These are phyloP conservation scores for Microglena sp. DNA, from an alignment of 139 green algal species.

Conservation along the genomic window DNA sequence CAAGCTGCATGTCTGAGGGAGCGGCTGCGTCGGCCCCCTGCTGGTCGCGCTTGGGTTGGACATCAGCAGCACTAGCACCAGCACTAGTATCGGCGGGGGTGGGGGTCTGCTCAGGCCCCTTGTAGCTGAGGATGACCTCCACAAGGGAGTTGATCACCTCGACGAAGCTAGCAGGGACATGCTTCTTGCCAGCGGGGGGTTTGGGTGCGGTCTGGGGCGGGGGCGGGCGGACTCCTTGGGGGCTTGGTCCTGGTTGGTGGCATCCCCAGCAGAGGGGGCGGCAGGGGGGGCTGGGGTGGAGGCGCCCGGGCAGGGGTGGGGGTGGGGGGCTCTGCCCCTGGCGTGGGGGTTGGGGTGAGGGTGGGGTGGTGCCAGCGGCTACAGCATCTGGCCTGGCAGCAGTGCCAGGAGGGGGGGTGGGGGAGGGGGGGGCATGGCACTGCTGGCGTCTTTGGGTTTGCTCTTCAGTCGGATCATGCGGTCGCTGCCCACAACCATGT, in stretches of 20 bases:
- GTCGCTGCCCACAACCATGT: no score
- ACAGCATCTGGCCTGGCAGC: neutral
- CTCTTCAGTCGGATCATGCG: no score
- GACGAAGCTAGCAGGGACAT: slow-evolving; percentile 55
- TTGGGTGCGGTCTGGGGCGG: neutral
- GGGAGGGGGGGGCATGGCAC: no score
- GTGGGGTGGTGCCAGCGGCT: neutral
- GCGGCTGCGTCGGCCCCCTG: neutral
- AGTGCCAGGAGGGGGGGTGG: neutral
- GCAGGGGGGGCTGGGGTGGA: no score
- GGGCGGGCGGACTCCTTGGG: no score
- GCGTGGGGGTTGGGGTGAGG: neutral
- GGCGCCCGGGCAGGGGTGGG: no score
- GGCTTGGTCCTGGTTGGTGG: no score
- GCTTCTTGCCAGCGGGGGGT: neutral
- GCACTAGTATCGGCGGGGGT: neutral
- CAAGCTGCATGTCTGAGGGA: neutral
- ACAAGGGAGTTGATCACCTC: slow-evolving; percentile 75
- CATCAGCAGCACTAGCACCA: neutral
- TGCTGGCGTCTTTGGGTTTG: no score
- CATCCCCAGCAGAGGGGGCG: no score
- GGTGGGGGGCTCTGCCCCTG: no score
- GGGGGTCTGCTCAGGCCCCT: slow-evolving; percentile 8
- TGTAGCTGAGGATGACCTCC: slow-evolving; percentile 59
- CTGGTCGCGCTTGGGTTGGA: neutral